Base-by-base conservation (phyloP, 2,329 filamentous ascomycete genomes). In the Cercospora sp. region DNA sequence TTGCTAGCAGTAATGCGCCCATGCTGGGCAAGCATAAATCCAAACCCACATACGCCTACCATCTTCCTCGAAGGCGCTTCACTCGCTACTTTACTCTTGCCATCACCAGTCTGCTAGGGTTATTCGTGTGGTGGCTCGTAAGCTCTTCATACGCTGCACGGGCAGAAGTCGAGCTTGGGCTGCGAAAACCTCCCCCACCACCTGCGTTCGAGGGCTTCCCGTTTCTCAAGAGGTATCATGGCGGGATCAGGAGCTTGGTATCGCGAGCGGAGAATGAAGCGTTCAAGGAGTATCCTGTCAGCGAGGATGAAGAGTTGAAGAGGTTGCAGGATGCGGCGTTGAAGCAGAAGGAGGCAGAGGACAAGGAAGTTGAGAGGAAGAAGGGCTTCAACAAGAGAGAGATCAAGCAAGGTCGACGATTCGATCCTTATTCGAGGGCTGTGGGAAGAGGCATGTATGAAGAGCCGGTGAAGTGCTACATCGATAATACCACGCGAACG, bases 211-310 rank as follows among this genome's bases (percentile, higher is more conserved):
- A 96, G 77, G 87, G 86, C 9, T 98, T 96, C 77, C 88, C 89
- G 0, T 96, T 97, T 75, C 80, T 99, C 69, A 90, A 90, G 68
- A 87, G 94, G 70, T 99, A 97, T 78, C 95, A 97, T 78, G 94
- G 93, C 13, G 95, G 95, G 0, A 85, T 99, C 67, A 86, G 90
- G 71, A 90, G 87, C 0, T 77, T 99, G 69, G 87, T 91, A 0
- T 80, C 87, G 0, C 81, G 88, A 28, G 79, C 84, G 13, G 83
- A 91, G 59, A 94, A 94, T 72, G 82, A 85, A 9, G 90, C 94
- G 0, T 36, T 65, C 12, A 65, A 61, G 10, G 92, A 98, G 76
- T 98, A 96, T 76, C 94, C 95, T 1, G 84, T 85, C 7, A 80
- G 85, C 1, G 84, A 86, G 60, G 88, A 90, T 61, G 89, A 90